Conservation (phyloP, 1,284 basidiomycete genomes). For the Grifola frondosa region DNA sequence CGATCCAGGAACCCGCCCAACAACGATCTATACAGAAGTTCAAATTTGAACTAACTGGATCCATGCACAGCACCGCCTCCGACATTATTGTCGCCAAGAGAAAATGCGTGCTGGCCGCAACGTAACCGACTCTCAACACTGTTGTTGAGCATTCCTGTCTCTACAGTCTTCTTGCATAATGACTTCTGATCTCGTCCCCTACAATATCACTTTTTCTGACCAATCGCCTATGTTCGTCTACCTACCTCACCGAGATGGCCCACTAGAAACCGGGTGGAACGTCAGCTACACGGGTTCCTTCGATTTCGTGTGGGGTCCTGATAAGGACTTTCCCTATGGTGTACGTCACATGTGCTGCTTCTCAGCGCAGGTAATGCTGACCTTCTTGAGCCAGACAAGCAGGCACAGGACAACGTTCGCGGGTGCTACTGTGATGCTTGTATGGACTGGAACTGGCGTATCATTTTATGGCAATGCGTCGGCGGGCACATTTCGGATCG, state of each 20-base stretch:
- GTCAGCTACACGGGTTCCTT: background rate
- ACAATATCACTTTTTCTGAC: conserved; percentile 4
- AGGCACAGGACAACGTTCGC: conserved; percentile 2
- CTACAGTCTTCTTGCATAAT: too few species aligned
- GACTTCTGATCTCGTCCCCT: background rate
- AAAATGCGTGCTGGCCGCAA: too few species aligned
- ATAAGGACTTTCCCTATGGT: background rate
- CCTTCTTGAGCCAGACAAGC: background rate
- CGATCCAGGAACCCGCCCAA: too few species aligned
- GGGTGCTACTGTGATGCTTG: conserved; percentile 1
- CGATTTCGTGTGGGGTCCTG: background rate
- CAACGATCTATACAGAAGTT: too few species aligned
- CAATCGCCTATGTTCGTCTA: conserved; percentile 1
- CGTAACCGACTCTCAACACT: too few species aligned
- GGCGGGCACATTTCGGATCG: background rate
- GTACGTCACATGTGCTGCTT: background rate
- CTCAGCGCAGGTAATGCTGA: background rate
- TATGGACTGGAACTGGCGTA: conserved; percentile 2
- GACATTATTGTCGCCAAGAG: too few species aligned
- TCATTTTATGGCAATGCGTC: background rate
- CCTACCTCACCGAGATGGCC: conserved; percentile 3
- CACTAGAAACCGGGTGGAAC: conserved; percentile 1
- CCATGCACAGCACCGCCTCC: too few species aligned
- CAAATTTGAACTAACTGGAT: too few species aligned
- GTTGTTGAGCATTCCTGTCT: too few species aligned